These are phyloP conservation scores for Claviceps spartinae DNA, from an alignment of 2,329 filamentous ascomycete genomes.

Conservation along the genomic window DNA sequence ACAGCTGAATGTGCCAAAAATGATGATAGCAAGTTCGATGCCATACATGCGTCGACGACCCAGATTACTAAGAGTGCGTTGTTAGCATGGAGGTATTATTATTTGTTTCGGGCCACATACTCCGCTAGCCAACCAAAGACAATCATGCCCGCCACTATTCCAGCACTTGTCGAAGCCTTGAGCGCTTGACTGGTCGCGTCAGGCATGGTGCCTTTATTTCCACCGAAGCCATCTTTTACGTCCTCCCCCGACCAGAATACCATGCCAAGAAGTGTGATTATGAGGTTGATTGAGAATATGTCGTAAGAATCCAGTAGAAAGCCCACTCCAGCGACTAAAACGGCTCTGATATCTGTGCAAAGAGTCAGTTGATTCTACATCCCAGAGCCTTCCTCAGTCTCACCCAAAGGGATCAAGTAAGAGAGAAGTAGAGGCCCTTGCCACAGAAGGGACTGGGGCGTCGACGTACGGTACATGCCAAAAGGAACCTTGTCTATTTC, in stretches of 20 bases:
- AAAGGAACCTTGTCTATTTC: slow-evolving; percentile 71
- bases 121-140: slow-evolving; percentile 69
- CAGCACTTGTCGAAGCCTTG: slow-evolving; percentile 68
- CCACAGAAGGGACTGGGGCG: background rate
- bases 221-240: slow-evolving; percentile 31
- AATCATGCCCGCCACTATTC: slow-evolving; percentile 66
- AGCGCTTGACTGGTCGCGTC: slow-evolving; percentile 55
- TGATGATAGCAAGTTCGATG: slow-evolving; percentile 59
- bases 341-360: slow-evolving; percentile 47
- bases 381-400: background rate
- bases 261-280: slow-evolving; percentile 58
- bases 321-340: slow-evolving; percentile 65
- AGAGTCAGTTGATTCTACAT: background rate
- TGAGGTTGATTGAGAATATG: slow-evolving; percentile 69
- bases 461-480: slow-evolving; percentile 48
- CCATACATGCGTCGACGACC: slow-evolving; percentile 77
- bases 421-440: background rate
- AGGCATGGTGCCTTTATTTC: slow-evolving; percentile 45
- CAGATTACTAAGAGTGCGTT: slow-evolving; percentile 30
- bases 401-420: background rate
- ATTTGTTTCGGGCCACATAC: slow-evolving; percentile 14
- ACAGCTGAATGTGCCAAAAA: slow-evolving; percentile 55
- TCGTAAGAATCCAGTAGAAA: slow-evolving; percentile 77
- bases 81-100: slow-evolving; percentile 8
- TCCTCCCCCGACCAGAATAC: slow-evolving; percentile 53